These are phyloP conservation scores for Pseudopyrenochaeta lycopersici DNA, from an alignment of 2,329 filamentous ascomycete species.

Conservation along the genomic window DNA sequence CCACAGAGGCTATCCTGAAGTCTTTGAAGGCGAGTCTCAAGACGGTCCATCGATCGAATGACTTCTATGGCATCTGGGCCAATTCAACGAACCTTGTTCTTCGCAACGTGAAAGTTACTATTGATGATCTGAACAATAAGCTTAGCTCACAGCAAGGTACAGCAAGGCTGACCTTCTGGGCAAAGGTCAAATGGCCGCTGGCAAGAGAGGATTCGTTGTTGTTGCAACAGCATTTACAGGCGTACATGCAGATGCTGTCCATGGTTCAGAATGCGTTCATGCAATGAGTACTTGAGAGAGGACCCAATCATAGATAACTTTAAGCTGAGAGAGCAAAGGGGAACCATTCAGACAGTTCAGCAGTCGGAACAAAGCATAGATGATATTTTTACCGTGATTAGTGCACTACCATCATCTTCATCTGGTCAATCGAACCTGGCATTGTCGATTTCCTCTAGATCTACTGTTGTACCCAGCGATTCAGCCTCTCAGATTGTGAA, in stretches of 20 bases:
- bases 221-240: not conserved
- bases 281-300: not conserved
- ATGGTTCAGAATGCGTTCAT: not conserved
- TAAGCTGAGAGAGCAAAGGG: not conserved
- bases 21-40: not conserved
- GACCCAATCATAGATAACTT: not conserved
- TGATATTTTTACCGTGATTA: not conserved
- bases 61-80: not conserved
- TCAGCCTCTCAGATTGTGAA: too few relatives aligned
- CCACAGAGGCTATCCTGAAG: conserved; percentile 3
- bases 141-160: not conserved
- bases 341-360: not conserved
- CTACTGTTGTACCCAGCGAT: too few relatives aligned
- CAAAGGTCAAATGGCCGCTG: not conserved
- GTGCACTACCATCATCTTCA: too few relatives aligned
- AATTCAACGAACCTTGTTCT: not conserved
- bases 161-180: not conserved
- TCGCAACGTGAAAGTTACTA: not conserved
- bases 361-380: not conserved
- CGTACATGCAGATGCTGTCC: not conserved
- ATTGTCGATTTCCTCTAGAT: too few relatives aligned
- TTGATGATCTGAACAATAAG: not conserved
- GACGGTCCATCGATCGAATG: not conserved
- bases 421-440: too few relatives aligned
- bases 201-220: not conserved